phyloP scores from a whole-genome alignment of 176 grass and related monocot genomes.

The Eleusine coracana region DNA sequence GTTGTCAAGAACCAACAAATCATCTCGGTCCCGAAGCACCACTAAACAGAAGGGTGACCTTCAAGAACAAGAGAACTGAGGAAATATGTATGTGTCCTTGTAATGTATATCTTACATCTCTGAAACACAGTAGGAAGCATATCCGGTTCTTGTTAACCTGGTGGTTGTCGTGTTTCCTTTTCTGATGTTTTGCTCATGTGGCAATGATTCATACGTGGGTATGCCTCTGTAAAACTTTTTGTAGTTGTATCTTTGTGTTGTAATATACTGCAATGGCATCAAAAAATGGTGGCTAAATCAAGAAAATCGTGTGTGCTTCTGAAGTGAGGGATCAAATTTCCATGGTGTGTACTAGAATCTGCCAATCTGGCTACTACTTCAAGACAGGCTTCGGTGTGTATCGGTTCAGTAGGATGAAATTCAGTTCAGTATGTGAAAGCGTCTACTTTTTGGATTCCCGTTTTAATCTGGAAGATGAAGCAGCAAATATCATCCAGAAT shows the following conservation, averaged over 20 bases:
- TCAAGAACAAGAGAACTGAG: slow-evolving; percentile 54
- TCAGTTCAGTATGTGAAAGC: too few relatives aligned
- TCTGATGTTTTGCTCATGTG: slow-evolving; percentile 41
- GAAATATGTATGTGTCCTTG: slow-evolving; percentile 22
- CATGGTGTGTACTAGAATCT: too few relatives aligned
- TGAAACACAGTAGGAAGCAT: slow-evolving; percentile 44
- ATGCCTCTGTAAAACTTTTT: slow-evolving; percentile 30
- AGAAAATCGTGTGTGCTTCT: slow-evolving; percentile 3
- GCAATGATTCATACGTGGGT: slow-evolving; percentile 10
- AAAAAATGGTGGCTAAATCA: slow-evolving; percentile 25
- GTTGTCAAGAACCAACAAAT: slow-evolving; percentile 57
- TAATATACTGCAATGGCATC: slow-evolving; percentile 37
- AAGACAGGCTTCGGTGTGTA: background rate
- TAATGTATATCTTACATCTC: slow-evolving; percentile 44
- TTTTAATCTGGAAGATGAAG: too few relatives aligned
- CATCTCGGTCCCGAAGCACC: slow-evolving; percentile 51
- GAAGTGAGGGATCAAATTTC: background rate
- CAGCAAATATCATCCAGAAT: too few relatives aligned
- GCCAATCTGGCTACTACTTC: background rate
- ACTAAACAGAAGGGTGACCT: slow-evolving; percentile 71
- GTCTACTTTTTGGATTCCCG: too few relatives aligned
- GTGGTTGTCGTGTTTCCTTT: slow-evolving; percentile 36
- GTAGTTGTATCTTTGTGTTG: slow-evolving; percentile 44
- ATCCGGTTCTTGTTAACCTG: slow-evolving; percentile 27
- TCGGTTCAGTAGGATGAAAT: too few relatives aligned